Percentiles rank a stretch among this genome's conserved stretches.
phyloP scores from a whole-genome alignment of 2,329 filamentous ascomycete genomes.

The Talaromyces sp. region DNA sequence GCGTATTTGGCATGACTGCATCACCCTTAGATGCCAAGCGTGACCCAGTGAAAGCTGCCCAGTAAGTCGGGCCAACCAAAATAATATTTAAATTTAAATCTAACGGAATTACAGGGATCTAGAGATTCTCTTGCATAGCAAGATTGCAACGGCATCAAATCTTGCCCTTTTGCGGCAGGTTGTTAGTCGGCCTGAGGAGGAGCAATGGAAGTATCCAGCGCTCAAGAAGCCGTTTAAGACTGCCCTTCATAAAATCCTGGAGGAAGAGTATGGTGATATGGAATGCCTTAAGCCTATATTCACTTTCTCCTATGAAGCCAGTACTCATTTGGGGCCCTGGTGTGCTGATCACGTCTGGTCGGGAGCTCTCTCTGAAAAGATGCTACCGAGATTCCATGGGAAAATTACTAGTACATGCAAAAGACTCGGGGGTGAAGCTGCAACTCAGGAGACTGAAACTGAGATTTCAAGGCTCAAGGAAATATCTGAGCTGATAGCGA shows the following conservation, averaged over 20 bases:
- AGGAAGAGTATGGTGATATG: constrained; percentile 51
- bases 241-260: constrained; percentile 59
- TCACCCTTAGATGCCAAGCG: constrained; percentile 84
- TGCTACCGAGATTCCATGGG: constrained; percentile 60
- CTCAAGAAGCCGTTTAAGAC: constrained; percentile 59
- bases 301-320: constrained; percentile 56
- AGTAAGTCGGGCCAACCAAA: constrained; percentile 30
- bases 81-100: constrained; percentile 14
- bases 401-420: constrained; percentile 27
- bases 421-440: not conserved
- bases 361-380: constrained; percentile 62
- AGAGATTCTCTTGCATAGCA: constrained; percentile 72
- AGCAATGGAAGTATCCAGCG: constrained; percentile 56
- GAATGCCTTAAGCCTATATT: constrained; percentile 57
- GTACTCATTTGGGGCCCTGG: constrained; percentile 73
- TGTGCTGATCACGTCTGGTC: constrained; percentile 79
- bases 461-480: constrained; percentile 58
- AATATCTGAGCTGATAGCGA: constrained; percentile 56
- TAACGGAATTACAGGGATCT: constrained; percentile 51
- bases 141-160: constrained; percentile 74
- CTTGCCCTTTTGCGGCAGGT: constrained; percentile 57
- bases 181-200: constrained; percentile 58
- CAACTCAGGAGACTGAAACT: constrained; percentile 46
- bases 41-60: constrained; percentile 67
- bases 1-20: constrained; percentile 93